Conservation (phyloP, 78 protist species). For the Dictyostelium capitatum region DNA sequence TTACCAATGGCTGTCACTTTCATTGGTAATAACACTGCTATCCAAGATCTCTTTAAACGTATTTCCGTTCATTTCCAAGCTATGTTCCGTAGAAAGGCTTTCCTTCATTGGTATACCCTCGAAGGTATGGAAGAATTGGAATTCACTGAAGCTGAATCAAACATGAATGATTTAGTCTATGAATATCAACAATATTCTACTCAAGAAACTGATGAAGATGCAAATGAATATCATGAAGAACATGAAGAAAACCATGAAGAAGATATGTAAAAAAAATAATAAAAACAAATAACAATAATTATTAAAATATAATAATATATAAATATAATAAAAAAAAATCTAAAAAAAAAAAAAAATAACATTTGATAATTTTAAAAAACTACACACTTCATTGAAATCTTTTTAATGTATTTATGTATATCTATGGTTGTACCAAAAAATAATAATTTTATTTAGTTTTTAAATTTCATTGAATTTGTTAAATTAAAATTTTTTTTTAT, state of each 20-base stretch:
- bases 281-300: no score
- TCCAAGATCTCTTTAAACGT: constrained; percentile 99
- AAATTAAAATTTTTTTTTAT: no score
- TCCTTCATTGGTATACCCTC: constrained; percentile 99
- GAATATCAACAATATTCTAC: constrained; percentile 98
- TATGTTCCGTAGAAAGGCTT: constrained; percentile 99
- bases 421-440: no score
- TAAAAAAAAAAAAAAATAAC: background rate
- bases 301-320: background rate
- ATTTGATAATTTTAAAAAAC: no score
- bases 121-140: constrained; percentile 99
- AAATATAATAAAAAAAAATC: background rate
- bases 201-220: background rate
- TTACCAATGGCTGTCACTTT: constrained; percentile 98
- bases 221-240: constrained; percentile 44
- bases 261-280: background rate
- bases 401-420: no score
- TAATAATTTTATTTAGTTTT: no score
- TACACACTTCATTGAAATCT: no score
- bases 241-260: constrained; percentile 18
- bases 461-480: no score
- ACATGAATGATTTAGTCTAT: constrained; percentile 98
- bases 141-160: constrained; percentile 99
- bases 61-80: constrained; percentile 97
- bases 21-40: constrained; percentile 98